Evolutionary conservation across 2,329 filamentous ascomycete species (phyloP).

Genomic region (Monosporascus sp.): DNA sequence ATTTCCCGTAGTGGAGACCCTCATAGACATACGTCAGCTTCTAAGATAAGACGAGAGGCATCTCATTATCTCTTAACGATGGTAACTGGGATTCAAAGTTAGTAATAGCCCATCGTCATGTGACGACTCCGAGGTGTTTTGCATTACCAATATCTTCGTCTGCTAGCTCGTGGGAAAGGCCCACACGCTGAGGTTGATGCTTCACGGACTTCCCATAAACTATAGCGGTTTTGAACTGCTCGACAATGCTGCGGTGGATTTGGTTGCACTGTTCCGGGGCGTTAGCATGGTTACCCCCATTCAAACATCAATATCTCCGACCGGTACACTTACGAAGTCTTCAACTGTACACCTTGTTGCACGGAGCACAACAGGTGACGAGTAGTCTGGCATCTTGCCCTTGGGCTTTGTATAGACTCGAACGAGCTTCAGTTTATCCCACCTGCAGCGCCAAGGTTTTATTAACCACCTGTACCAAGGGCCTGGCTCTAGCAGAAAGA

Average conservation of each 20-base stretch:
- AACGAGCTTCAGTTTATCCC: constrained; percentile 89
- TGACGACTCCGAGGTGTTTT: constrained; percentile 11
- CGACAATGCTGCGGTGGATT: constrained; percentile 93
- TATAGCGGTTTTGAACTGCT: constrained; percentile 91
- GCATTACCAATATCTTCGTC: constrained; percentile 90
- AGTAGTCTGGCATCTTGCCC: constrained; percentile 89
- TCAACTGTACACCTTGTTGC: constrained; percentile 82
- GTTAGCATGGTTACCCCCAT: constrained; percentile 26
- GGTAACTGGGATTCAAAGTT: constrained; percentile 42
- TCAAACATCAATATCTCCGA: constrained; percentile 12
- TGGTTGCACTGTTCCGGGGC: constrained; percentile 72
- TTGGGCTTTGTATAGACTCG: constrained; percentile 98
- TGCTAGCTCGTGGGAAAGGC: constrained; percentile 81
- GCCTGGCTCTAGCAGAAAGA: constrained; percentile 3
- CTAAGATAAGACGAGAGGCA: neutral
- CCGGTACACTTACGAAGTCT: constrained; percentile 74
- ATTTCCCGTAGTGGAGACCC: neutral
- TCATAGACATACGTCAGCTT: neutral
- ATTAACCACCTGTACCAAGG: constrained; percentile 16
- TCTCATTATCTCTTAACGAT: constrained; percentile 63
- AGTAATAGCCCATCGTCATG: constrained; percentile 14
- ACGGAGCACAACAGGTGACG: constrained; percentile 82
- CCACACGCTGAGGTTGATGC: constrained; percentile 95
- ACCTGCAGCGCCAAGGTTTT: constrained; percentile 40
- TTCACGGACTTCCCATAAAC: constrained; percentile 98